Evolutionary conservation across 768 basidiomycete genomes (phyloP).

Genomic region (Pleurotus eryngii): DNA sequence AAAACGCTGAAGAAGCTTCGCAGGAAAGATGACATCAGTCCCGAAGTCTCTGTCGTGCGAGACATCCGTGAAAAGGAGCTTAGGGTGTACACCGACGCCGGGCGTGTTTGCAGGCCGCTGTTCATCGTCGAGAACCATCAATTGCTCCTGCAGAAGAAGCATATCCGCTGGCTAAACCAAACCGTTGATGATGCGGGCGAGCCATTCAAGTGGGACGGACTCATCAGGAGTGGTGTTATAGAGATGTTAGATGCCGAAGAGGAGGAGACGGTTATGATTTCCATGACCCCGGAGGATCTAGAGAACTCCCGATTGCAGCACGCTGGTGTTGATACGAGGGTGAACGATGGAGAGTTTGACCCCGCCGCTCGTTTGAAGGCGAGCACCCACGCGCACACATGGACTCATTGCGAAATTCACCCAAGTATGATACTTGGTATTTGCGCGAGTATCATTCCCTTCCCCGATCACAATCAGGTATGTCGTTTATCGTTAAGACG

Average conservation of each 20-base stretch:
- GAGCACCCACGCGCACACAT: conserved; percentile 80
- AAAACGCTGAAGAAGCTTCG: conserved; percentile 91
- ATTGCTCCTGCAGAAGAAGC: conserved; percentile 78
- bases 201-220: conserved; percentile 77
- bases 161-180: conserved; percentile 69
- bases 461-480: conserved; percentile 99
- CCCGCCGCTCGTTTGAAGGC: conserved; percentile 87
- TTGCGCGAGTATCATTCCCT: conserved; percentile 98
- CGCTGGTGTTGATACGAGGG: conserved; percentile 52
- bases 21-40: conserved; percentile 90
- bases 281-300: conserved; percentile 96
- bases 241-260: conserved; percentile 98
- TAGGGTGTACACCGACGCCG: conserved; percentile 93
- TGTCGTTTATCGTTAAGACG: conserved; percentile 18
- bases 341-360: conserved; percentile 73
- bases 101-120: conserved; percentile 93
- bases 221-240: conserved; percentile 85
- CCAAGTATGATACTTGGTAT: conserved; percentile 99
- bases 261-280: conserved; percentile 99
- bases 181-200: conserved; percentile 55
- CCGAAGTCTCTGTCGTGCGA: conserved; percentile 95
- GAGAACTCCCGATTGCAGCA: conserved; percentile 76
- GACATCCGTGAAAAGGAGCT: conserved; percentile 96
- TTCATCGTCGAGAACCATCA: conserved; percentile 96
- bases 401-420: conserved; percentile 99